Conservation (phyloP, 345 rosid genomes). For the Crucihimalaya himalaica region DNA sequence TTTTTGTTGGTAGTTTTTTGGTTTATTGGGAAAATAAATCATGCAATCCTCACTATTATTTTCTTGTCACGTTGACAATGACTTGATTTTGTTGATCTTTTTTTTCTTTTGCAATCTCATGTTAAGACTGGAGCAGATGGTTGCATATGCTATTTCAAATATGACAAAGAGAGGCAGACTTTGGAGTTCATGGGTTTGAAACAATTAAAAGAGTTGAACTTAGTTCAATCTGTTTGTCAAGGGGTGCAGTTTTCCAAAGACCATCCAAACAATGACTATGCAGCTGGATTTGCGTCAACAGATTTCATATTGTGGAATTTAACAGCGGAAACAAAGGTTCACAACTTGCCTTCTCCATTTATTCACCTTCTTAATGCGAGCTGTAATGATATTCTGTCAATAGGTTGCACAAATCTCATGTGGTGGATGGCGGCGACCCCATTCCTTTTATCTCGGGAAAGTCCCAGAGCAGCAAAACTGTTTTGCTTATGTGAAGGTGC, state of each 20-base stretch:
- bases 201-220: conserved; percentile 83
- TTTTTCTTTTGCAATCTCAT: conserved; percentile 25
- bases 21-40: not conserved
- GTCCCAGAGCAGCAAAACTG: conserved; percentile 69
- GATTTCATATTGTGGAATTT: conserved; percentile 89
- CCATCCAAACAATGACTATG: conserved; percentile 58
- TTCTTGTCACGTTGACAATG: conserved; percentile 18
- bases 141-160: conserved; percentile 86
- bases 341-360: conserved; percentile 18
- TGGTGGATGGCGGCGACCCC: conserved; percentile 99
- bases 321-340: conserved; percentile 73
- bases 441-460: conserved; percentile 79
- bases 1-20: conserved; percentile 13
- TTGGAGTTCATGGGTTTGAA: conserved; percentile 91
- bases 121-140: conserved; percentile 97
- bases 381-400: conserved; percentile 34
- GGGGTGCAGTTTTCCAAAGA: conserved; percentile 41
- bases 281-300: conserved; percentile 86
- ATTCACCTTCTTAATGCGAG: not conserved
- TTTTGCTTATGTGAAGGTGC: conserved; percentile 92
- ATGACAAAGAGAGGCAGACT: conserved; percentile 54
- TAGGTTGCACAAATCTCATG: conserved; percentile 94
- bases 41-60: not conserved
- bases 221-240: conserved; percentile 64
- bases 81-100: conserved; percentile 27